Base-by-base conservation (phyloP, 331 rosid genomes). In the Prunus yedoensis region DNA sequence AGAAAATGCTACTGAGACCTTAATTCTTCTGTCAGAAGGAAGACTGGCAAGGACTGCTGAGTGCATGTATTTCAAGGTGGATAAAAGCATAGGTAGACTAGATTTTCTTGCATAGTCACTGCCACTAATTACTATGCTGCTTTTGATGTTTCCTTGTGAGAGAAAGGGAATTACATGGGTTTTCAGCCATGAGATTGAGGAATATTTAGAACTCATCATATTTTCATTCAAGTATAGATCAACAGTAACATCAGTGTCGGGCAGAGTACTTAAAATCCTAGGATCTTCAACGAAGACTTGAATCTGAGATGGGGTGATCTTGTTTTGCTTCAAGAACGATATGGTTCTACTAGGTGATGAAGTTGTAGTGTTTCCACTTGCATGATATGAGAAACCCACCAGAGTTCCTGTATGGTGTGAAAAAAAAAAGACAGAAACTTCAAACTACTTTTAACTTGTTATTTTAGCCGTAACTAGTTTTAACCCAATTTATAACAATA, bases 1-100 rank as follows among this genome's bases (percentile, higher is more conserved):
- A 64, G 96, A 83, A 85, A 89, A 89, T 70, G 89, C 88, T 8
- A 81, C 89, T 1, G 89, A 85, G 64, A 91, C 74, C 69, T 79
- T 87, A 46, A 87, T 83, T 84, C 79, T 80, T 18, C 18, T 70
- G 45, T 69, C 82, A 14, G 71, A 17, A 23, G 47, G 78, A 73
- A 80, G 74, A 71, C 81, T 76, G 8, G 76, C 38, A 60, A 91
- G 84, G 76, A 47, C 74, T 68, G 84, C 74, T 68, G 84, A 78
- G 63, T 82, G 86, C 47, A 89, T 41, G 53, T 80, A 79, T 82
- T 76, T 78, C 27, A 87, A 56, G 63, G 75, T 75, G 75, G 86
- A 62, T 61, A 86, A 49, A 63, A 89, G 66, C 71, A 50, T 50
- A 60, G 87, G 72, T 2, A 85, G 70, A 68, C 82, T 80, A 78